phyloP scores from a whole-genome alignment of 2,329 filamentous ascomycete species.

The Paraconiothyrium sp. region DNA sequence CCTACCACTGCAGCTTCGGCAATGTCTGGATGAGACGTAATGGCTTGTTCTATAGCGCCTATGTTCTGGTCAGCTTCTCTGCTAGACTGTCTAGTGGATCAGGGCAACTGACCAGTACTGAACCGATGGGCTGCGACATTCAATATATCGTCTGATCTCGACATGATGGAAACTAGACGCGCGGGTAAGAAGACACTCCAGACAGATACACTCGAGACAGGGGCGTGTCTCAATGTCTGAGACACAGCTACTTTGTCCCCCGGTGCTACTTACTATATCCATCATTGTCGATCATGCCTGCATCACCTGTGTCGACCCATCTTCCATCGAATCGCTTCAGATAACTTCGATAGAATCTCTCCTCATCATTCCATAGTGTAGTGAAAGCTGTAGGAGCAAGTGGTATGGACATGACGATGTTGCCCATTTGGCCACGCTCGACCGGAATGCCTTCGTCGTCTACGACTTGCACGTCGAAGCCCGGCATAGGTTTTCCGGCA shows the following conservation, averaged over 20 bases:
- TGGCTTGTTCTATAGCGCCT: slow-evolving; percentile 91
- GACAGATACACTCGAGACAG: not conserved
- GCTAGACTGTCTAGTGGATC: not conserved
- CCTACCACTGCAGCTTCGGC: slow-evolving; percentile 88
- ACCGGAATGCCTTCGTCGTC: slow-evolving; percentile 81
- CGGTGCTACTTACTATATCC: slow-evolving; percentile 56
- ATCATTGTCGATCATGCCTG: slow-evolving; percentile 83
- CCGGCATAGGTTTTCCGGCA: slow-evolving; percentile 90
- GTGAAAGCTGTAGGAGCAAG: slow-evolving; percentile 87
- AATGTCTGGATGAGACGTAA: slow-evolving; percentile 80
- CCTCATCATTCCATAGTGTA: slow-evolving; percentile 85
- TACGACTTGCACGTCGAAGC: slow-evolving; percentile 86
- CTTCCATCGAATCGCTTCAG: slow-evolving; percentile 80
- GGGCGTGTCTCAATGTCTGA: not conserved
- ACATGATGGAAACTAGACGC: slow-evolving; percentile 65
- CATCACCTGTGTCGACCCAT: slow-evolving; percentile 93
- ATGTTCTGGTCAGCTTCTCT: slow-evolving; percentile 42
- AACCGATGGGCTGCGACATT: slow-evolving; percentile 95
- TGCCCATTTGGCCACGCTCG: slow-evolving; percentile 80
- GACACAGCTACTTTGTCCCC: not conserved
- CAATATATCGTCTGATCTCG: slow-evolving; percentile 82
- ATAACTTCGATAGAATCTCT: slow-evolving; percentile 86
- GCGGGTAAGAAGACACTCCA: not conserved
- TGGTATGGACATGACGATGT: slow-evolving; percentile 85
- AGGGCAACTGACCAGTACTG: slow-evolving; percentile 72